Evolutionary conservation across 2,329 filamentous ascomycete genomes (phyloP), one percentile per base, ranked within the genome.

Genomic region (Pseudogymnoascus sp.): DNA sequence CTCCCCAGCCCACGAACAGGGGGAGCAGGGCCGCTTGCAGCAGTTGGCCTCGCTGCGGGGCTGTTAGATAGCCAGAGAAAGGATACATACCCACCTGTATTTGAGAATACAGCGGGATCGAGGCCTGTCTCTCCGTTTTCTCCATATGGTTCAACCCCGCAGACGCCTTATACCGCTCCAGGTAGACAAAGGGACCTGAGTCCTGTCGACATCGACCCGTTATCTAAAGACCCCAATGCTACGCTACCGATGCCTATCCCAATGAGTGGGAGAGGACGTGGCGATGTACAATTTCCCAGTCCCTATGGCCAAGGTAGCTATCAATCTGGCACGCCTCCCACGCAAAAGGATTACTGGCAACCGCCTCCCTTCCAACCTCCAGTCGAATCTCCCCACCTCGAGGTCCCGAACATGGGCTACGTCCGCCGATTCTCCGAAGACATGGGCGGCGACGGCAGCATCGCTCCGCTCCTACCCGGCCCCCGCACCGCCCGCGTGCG

Each of bases 391-490:
- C 38, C 63, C 16, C 67, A 69, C 28, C 67, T 74, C 6, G 77
- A 79, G n/a, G 74, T 75, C 40, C 74, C 76, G 5, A 70, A 80
- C 21, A 76, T 78, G 3, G 76, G 79, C 1, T 84, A 80, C 67
- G 33, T 38, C 33, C 76, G 82, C 43, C 79, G 81, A 5, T 83
- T 81, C 67, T 83, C 82, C 0, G 81, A 88, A 64, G 80, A 83
- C 28, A 72, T 79, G 7, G 74, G 76, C 8, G 74, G 76, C 52
- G 70, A 76, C 55, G 78, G 78, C 2, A 72, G 73, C 2, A 69
- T 80, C 5, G 72, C 77, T 9, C 75, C 78, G 21, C 79, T 93
- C 12, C 84, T 89, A 2, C 81, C 86, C 2, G 96, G 93, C 69
- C 88, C 87, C 5, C 82, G 90, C 64, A 84, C 82, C 40, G 77